Base-by-base conservation (phyloP, 768 basidiomycete genomes). In the Chlorophyllum brunneum region DNA sequence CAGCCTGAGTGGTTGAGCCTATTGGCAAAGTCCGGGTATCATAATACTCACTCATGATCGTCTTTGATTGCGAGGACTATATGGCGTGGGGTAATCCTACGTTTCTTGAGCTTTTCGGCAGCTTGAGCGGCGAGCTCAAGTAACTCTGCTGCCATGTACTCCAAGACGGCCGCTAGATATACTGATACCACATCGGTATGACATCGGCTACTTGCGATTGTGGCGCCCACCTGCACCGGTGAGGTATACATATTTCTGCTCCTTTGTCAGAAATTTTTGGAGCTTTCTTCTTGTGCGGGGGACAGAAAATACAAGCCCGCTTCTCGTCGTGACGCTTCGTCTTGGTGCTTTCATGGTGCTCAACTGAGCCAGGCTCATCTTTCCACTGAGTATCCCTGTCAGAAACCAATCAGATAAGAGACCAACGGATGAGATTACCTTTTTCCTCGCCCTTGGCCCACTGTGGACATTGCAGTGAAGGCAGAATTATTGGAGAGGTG, bases 131-230 rank as follows among this genome's bases (percentile, higher is more conserved):
- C 87, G 37, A 92, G 74, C 68, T 92, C 91, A 46, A 92, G 79
- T 62, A 93, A 83, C 67, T 93, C 91, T 27, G 91, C 91, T 5
- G 83, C 79, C 33, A 93, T 78, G 67, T 93, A 93, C 68, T 93
- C 91, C 22, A 92, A 78, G 48, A 92, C 89, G 48, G 89, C 88
- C 51, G 90, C 85, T 52, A 92, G 81, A 69, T 89, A 92, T 48
- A 92, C 91, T 85, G 50, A 16, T n/a, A n/a, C n/a, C n/a, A 13
- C 1, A 24, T 7, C 6, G 18, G 37, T 10, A n/a, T n/a, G n/a
- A n/a, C n/a, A n/a, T n/a, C n/a, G n/a, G n/a, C n/a, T n/a, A n/a
- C n/a, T n/a, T n/a, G n/a, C n/a, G n/a, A n/a, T n/a, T n/a, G n/a
- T n/a, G n/a, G n/a, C n/a, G n/a, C n/a, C n/a, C n/a, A n/a, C n/a